Evolutionary conservation across 2,329 filamentous ascomycete species (phyloP), one percentile per base, ranked within the genome.

Genomic region (Clarireedia hainanense): DNA sequence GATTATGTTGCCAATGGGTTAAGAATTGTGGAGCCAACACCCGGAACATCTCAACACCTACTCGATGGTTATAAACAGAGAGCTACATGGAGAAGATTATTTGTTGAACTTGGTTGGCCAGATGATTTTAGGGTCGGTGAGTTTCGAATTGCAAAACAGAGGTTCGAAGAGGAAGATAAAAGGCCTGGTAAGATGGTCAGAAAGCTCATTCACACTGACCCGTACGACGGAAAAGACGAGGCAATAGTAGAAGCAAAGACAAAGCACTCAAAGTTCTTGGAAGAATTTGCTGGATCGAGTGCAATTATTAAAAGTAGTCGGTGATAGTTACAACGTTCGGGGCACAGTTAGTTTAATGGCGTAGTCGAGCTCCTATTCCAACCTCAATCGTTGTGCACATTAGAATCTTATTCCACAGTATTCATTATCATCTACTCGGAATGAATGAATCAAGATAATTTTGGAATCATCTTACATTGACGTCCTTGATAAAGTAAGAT

Each of bases 231-330:
- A 17, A 26, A 46, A 26, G n/a, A 6, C 2, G 26, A 20, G 27
- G 46, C 26, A 47, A 47, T 17, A 17, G 46, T 26, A 47, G 46
- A 47, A 47, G 46, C 7, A 34, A 12, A 12, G 46, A 3, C 46
- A 34, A 47, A 47, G 27, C 6, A 47, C 46, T 47, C 46, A 27
- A 47, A 47, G 46, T 47, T 47, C 24, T 47, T 47, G 46, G 46
- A 47, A 47, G 46, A 47, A 47, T 20, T 10, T 47, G 46, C 46
- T 27, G 46, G 46, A 20, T 30, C n/a, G 46, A 34, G 46, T 27
- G 46, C 45, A 47, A 34, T 47, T 3, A 34, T 10, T 47, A 20
- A 47, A n/a, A 45, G 20, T 27, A 30, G 7, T 30, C 9, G 27
- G 27, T 30, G 27, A 30, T 30, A 30, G 27, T 30, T 30, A 30